A percentile compares a stretch with the other conserved stretches of the same genome.
These are phyloP conservation scores for Suillus tomentosus DNA, from an alignment of 768 basidiomycete species.

Conservation along the genomic window DNA sequence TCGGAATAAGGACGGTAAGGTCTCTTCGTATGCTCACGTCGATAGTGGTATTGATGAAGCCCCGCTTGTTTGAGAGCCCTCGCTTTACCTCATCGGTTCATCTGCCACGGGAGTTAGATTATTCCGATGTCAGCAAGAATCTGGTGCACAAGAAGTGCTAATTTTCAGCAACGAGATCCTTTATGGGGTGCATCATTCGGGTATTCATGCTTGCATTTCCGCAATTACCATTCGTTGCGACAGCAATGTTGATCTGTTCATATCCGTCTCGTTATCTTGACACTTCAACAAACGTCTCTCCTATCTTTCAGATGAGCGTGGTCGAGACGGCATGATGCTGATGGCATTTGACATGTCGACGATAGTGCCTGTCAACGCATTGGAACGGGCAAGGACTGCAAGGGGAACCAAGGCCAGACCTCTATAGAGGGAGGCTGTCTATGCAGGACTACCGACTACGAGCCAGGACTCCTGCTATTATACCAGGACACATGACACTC, in stretches of 20 bases:
- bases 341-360: neutral
- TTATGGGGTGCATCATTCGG: neutral
- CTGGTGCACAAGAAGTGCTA: neutral
- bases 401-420: no score
- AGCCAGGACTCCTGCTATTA: no score
- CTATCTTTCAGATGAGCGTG: neutral
- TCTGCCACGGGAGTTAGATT: neutral
- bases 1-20: neutral
- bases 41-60: neutral
- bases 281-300: neutral
- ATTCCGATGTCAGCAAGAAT: neutral
- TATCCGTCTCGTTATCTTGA: neutral
- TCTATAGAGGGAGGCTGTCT: no score
- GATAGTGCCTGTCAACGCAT: neutral
- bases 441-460: no score
- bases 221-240: neutral
- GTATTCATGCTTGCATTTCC: neutral
- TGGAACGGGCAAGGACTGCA: no score
- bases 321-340: neutral
- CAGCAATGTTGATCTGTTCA: neutral
- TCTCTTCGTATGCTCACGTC: neutral
- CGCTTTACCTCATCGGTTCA: neutral
- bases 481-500: no score
- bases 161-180: neutral
- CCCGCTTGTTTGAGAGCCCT: neutral